A percentile compares a stretch with the other conserved stretches of the same genome.
phyloP scores from a whole-genome alignment of 2,329 filamentous ascomycete species.

The Magnaporthiopsis poae region DNA sequence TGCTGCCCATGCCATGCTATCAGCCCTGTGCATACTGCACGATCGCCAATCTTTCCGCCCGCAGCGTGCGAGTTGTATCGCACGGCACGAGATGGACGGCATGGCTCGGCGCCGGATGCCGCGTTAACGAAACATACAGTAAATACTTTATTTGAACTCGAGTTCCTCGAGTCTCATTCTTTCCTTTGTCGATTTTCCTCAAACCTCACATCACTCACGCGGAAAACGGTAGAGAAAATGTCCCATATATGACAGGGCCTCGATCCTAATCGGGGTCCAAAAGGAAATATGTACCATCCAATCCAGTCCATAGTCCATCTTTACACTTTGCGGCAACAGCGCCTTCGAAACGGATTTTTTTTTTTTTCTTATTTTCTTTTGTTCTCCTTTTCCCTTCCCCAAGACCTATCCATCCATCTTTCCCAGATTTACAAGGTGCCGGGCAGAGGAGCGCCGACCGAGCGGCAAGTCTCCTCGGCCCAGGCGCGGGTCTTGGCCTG shows the following conservation, averaged over 20 bases:
- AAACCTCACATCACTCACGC: no score
- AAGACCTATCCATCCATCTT: not conserved
- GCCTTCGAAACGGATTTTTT: not conserved
- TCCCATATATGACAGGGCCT: not conserved
- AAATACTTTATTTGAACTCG: no score
- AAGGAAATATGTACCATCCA: not conserved
- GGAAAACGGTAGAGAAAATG: not conserved
- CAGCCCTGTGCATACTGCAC: no score
- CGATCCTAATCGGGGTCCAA: not conserved
- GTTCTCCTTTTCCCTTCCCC: not conserved
- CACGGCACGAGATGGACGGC: no score
- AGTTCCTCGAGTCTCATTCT: no score
- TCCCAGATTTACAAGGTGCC: not conserved
- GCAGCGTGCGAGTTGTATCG: no score
- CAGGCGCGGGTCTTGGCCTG: conserved; percentile 6
- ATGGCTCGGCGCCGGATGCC: no score
- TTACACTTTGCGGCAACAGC: not conserved
- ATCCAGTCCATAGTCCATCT: not conserved
- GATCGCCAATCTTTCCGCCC: no score
- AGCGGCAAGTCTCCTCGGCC: conserved; percentile 1
- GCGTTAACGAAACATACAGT: no score
- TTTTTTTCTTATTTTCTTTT: no score
- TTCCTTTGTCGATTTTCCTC: no score
- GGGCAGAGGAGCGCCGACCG: conserved; percentile 6
- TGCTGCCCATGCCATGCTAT: no score